Percentiles rank a stretch among this genome's conserved stretches.
These are phyloP conservation scores for Alternaria novae-zelandiae DNA, from an alignment of 2,329 filamentous ascomycete genomes.

Conservation along the genomic window DNA sequence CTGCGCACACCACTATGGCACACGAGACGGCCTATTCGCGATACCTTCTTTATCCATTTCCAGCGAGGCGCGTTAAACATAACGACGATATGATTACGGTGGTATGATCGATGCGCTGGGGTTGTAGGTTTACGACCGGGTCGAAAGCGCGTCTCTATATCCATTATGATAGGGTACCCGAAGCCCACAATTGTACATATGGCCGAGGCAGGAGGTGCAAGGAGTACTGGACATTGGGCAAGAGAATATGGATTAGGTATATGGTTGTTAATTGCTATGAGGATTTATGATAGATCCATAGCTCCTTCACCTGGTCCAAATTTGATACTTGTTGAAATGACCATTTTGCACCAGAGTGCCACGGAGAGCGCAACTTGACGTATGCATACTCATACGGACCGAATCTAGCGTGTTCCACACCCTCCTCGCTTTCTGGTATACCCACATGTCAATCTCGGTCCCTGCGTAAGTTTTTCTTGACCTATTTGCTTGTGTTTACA, in stretches of 20 bases:
- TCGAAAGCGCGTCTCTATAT: conserved; percentile 26
- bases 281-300: background rate
- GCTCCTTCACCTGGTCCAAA: background rate
- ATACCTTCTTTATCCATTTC: conserved; percentile 41
- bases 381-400: background rate
- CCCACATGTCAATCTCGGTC: background rate
- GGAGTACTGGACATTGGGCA: conserved; percentile 2
- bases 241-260: conserved; percentile 1
- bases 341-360: too few relatives aligned
- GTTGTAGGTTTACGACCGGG: conserved; percentile 24
- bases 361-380: background rate
- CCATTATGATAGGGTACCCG: conserved; percentile 20
- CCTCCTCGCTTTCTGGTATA: background rate
- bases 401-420: background rate
- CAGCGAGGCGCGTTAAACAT: conserved; percentile 43
- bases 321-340: background rate
- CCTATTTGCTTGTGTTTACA: background rate
- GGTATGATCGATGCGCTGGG: conserved; percentile 32
- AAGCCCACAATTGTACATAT: conserved; percentile 43
- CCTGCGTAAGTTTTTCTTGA: background rate
- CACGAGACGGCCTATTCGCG: conserved; percentile 23
- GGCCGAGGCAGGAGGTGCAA: conserved; percentile 23
- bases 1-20: conserved; percentile 12
- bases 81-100: conserved; percentile 48
- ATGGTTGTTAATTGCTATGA: background rate